Conservation (phyloP, 495 filamentous ascomycete genomes). For the Glonium stellatum region DNA sequence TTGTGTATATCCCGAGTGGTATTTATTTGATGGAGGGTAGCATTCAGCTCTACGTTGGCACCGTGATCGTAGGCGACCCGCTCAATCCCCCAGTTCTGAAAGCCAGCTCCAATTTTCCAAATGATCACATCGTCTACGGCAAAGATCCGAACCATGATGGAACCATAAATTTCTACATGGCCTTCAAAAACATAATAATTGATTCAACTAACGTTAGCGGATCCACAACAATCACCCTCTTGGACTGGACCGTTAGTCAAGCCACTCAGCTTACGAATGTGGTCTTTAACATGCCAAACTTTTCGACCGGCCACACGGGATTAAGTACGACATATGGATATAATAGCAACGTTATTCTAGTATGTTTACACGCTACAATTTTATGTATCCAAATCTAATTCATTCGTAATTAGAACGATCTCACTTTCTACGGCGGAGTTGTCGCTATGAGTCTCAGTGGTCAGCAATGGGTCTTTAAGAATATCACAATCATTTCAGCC, state of each 20-base stretch:
- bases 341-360: background rate
- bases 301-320: conserved; percentile 29
- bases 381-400: conserved; percentile 46
- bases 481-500: conserved; percentile 82
- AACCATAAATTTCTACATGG: conserved; percentile 38
- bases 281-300: conserved; percentile 33
- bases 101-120: conserved; percentile 33
- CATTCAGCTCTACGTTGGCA: conserved; percentile 35
- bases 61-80: conserved; percentile 39
- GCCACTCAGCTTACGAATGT: conserved; percentile 40
- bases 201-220: conserved; percentile 33
- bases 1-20: conserved; percentile 35
- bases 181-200: conserved; percentile 41
- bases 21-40: conserved; percentile 30
- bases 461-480: conserved; percentile 92
- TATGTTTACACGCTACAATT: background rate
- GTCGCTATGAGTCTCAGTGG: conserved; percentile 83
- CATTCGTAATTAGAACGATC: conserved; percentile 67
- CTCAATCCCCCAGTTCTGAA: conserved; percentile 35
- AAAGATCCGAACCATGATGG: conserved; percentile 35
- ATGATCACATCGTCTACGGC: conserved; percentile 32
- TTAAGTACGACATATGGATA: conserved; percentile 42
- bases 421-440: conserved; percentile 80
- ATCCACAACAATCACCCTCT: conserved; percentile 13
- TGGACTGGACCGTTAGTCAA: conserved; percentile 45